Evolutionary conservation across 176 grass and related monocot genomes (phyloP), one percentile per base, ranked within the genome.

Genomic region (Juncus effusus): DNA sequence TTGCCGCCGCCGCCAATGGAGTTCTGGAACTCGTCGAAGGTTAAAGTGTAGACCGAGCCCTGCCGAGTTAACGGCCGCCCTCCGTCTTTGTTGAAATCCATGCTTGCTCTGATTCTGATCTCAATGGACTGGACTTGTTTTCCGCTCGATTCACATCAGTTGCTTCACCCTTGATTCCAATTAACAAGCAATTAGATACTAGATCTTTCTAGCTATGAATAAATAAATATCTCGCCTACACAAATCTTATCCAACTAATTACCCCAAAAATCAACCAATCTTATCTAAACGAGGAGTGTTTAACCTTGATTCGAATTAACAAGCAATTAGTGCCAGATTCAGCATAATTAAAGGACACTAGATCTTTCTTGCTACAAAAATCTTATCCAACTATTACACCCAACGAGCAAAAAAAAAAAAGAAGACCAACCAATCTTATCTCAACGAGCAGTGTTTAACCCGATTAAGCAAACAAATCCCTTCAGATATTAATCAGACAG

Each of bases 21-120:
- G 71, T 67, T 96, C 78, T 96, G 93, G 76, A 96, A 77, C 76
- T 91, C 88, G 7, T 96, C 85, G 40, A 91, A 84, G 62, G 93
- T 96, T 61, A 96, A 44, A 40, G 87, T 67, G 71, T 91, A 96
- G 16, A 91, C 58, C 15, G 93, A 96, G 4, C 79, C 79, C 80
- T 88, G 85, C 45, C 85, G 78, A 13, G 85, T 11, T 72, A 88
- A 76, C 51, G 73, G 61, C 12, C 62, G 62, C 64, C 63, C 59
- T 39, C 75, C 54, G 16, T 63, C 67, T 53, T 82, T 64, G 72
- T 69, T 59, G 58, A 64, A 77, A 79, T 72, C 69, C 69, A 72
- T 72, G 38, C 2, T 14, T 13, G 14, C 56, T 59, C 54, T 45
- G 14, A 35, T 45, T 9, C 54, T 12, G 10, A 9, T 51, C 35